A percentile compares a stretch with the other conserved stretches of the same genome.
These are phyloP conservation scores for Phytophthora hibernalis DNA, from an alignment of 352 stramenopile species.

Conservation along the genomic window DNA sequence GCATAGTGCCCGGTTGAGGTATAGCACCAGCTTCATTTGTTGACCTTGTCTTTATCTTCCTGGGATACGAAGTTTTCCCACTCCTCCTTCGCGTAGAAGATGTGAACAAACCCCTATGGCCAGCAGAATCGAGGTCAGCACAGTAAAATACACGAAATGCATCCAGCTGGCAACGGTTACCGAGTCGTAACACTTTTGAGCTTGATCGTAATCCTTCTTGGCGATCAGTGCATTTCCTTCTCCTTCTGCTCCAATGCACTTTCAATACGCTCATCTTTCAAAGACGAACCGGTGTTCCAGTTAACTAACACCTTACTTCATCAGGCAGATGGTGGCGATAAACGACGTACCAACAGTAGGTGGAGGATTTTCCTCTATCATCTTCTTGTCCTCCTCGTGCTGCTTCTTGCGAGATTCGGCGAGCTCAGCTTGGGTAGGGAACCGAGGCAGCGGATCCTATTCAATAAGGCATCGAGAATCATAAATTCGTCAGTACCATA, in stretches of 20 bases:
- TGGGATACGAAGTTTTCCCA: constrained; percentile 81
- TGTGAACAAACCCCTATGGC: constrained; percentile 82
- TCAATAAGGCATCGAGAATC: neutral
- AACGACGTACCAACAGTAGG: constrained; percentile 67
- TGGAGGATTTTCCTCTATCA: constrained; percentile 85
- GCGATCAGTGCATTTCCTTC: constrained; percentile 75
- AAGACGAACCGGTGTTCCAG: neutral
- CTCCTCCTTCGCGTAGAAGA: constrained; percentile 89
- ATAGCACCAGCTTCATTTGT: constrained; percentile 83
- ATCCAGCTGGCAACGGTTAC: constrained; percentile 31
- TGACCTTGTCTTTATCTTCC: constrained; percentile 82
- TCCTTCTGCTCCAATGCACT: constrained; percentile 81
- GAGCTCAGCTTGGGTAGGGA: constrained; percentile 83
- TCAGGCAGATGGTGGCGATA: neutral
- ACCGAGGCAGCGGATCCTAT: constrained; percentile 81
- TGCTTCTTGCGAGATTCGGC: constrained; percentile 86
- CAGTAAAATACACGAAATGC: neutral
- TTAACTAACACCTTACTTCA: constrained; percentile 1
- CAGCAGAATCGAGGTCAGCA: constrained; percentile 12
- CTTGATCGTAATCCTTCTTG: constrained; percentile 74
- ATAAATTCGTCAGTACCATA: constrained; percentile 6
- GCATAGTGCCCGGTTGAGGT: constrained; percentile 83
- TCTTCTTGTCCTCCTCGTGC: constrained; percentile 83
- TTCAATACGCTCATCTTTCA: constrained; percentile 71
- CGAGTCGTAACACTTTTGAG: constrained; percentile 89